Evolutionary conservation across 2,329 filamentous ascomycete species (phyloP).

Genomic region (Fusarium equiseti): DNA sequence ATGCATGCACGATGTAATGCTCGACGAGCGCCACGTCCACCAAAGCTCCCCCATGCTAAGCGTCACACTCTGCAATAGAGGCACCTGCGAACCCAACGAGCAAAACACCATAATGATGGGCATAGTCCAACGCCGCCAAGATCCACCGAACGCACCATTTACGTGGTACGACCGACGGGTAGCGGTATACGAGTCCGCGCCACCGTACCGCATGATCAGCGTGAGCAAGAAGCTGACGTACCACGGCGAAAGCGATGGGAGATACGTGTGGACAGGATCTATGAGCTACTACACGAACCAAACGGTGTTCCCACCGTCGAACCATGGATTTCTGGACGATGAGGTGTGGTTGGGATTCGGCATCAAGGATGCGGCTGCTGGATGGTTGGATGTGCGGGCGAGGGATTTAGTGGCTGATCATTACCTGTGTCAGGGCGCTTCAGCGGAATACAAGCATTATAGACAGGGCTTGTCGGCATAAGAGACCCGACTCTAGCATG

Average conservation of each 20-base stretch:
- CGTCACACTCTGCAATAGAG: conserved; percentile 39
- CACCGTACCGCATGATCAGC: conserved; percentile 41
- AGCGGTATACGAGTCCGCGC: conserved; percentile 30
- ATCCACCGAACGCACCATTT: conserved; percentile 11
- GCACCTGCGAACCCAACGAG: conserved; percentile 26
- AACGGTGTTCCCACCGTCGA: conserved; percentile 21
- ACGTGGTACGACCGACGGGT: conserved; percentile 41
- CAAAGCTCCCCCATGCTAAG: conserved; percentile 42
- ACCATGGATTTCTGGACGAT: conserved; percentile 39
- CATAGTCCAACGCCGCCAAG: conserved; percentile 39
- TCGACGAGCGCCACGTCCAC: conserved; percentile 31
- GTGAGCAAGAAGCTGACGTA: conserved; percentile 43
- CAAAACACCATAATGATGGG: conserved; percentile 40
- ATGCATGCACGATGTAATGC: conserved; percentile 39
- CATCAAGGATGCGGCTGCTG: conserved; percentile 36
- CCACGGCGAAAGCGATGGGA: conserved; percentile 35
- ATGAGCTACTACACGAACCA: conserved; percentile 38
- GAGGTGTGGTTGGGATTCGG: conserved; percentile 44
- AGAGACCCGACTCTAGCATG: not conserved
- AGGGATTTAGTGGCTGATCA: conserved; percentile 38
- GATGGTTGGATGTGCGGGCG: conserved; percentile 41
- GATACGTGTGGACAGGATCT: conserved; percentile 38
- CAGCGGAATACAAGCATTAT: conserved; percentile 28
- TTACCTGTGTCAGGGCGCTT: conserved; percentile 36
- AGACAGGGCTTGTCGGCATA: conserved; percentile 31